phyloP scores from a whole-genome alignment of 2,329 filamentous ascomycete genomes.

The Periconia macrospinosa region DNA sequence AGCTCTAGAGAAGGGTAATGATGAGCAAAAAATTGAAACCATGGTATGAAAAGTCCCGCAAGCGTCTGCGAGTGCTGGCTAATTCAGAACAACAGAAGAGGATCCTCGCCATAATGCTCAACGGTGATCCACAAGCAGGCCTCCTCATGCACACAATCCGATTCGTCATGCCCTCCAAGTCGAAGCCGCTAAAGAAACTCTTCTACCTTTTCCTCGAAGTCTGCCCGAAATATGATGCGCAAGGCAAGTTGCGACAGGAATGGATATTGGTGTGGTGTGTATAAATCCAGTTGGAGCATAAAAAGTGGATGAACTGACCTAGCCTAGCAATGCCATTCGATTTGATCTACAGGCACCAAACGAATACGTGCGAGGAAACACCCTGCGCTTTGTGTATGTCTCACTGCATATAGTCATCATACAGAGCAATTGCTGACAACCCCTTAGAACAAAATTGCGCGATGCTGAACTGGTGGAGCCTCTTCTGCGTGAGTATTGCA shows the following conservation, averaged over 20 bases:
- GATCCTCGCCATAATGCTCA: conserved; percentile 96
- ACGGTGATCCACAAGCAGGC: conserved; percentile 92
- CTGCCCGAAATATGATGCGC: conserved; percentile 90
- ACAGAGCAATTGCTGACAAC: conserved; percentile 17
- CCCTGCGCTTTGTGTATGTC: conserved; percentile 79
- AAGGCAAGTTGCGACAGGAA: conserved; percentile 96
- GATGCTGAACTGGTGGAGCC: conserved; percentile 96
- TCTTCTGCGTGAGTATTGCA: conserved; percentile 64
- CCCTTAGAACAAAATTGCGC: conserved; percentile 74
- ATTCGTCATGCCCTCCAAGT: conserved; percentile 98
- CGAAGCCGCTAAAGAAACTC: conserved; percentile 94
- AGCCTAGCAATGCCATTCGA: conserved; percentile 85
- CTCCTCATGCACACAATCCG: conserved; percentile 99
- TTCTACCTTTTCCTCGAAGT: conserved; percentile 99
- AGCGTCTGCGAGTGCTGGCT: conserved; percentile 55
- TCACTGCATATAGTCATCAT: not conserved
- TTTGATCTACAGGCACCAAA: conserved; percentile 97
- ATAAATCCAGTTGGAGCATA: conserved; percentile 12
- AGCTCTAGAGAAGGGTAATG: conserved; percentile 90
- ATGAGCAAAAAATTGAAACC: conserved; percentile 90
- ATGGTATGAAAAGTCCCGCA: conserved; percentile 36
- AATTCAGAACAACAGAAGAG: conserved; percentile 61
- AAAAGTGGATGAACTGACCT: conserved; percentile 19
- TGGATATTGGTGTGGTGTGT: conserved; percentile 97
- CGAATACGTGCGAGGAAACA: conserved; percentile 97